Base-by-base conservation (phyloP, 768 basidiomycete species). In the Russula emetica region DNA sequence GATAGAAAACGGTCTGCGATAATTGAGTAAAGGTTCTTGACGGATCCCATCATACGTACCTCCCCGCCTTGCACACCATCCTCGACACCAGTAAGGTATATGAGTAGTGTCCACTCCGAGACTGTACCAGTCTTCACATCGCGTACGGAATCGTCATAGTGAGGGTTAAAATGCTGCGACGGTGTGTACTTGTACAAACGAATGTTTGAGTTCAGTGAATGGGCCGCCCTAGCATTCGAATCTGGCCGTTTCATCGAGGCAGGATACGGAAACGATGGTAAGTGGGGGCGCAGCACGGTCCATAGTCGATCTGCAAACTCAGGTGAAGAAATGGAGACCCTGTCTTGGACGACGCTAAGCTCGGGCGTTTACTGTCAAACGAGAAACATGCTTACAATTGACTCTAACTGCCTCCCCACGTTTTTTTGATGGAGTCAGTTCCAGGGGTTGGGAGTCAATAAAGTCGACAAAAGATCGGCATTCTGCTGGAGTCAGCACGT, bases 51-150 rank as follows among this genome's bases (percentile, higher is more conserved):
- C 30, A 32, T n/a, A 45, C 73, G 47, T 70, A 84, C 84, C 76
- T 89, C 83, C 7, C 88, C 87, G 36, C 88, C 88, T 69, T 84
- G 78, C 2, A 91, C 83, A 20, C 87, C 88, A 70, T 90, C 88
- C 69, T 90, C 86, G 5, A 71, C 71, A 1, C 90, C 90, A 6
- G 86, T 85, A 38, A 92, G 72, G 70, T 91, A 91, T 28, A 91
- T 78, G 28, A 92, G 73, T 42, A 91, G 72, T 0, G 90, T 92
- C 89, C 90, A 91, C 71, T 90, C 87, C 38, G 86, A 88, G 70
- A 80, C 83, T 1, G 80, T 78, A 5, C 85, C 85, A 8, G 85
- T 85, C 57, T 77, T 70, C 5, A 78, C 61, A 70, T 88, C 87
- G 9, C 78, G 78, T 30, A 87, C 83, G 22, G 84, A 83, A 69